Evolutionary conservation across 441 rosid species (phyloP).

Genomic region (Gossypium davidsonii): DNA sequence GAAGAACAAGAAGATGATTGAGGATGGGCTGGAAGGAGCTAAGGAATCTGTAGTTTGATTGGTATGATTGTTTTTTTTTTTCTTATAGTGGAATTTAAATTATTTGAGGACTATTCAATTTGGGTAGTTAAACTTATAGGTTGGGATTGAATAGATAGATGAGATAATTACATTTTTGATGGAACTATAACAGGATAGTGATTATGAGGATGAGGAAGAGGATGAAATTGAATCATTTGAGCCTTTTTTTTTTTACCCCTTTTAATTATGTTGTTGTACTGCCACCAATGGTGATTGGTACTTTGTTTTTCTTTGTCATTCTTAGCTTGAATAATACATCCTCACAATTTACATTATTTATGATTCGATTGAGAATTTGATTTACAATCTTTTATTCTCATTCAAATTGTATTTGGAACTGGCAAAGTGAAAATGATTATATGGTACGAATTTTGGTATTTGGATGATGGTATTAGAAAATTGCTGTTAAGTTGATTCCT

Average conservation of each 20-base stretch:
- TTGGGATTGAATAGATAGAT: slow-evolving; percentile 8
- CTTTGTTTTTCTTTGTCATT: background rate
- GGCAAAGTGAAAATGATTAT: background rate
- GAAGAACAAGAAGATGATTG: slow-evolving; percentile 73
- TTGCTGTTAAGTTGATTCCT: background rate
- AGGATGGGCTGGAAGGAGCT: slow-evolving; percentile 22
- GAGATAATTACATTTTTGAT: slow-evolving; percentile 8
- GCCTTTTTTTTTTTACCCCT: background rate
- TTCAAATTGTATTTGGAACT: background rate
- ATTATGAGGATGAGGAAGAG: slow-evolving; percentile 2
- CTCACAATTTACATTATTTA: background rate
- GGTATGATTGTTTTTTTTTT: slow-evolving; percentile 21
- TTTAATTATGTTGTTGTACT: slow-evolving; percentile 25
- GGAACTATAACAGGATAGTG: background rate
- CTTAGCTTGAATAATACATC: slow-evolving; percentile 12
- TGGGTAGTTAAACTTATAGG: background rate
- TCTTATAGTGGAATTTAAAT: background rate
- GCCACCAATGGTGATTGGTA: slow-evolving; percentile 14
- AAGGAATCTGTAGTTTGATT: slow-evolving; percentile 21
- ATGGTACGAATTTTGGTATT: background rate
- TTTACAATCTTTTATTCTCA: no score
- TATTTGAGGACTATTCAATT: slow-evolving; percentile 7
- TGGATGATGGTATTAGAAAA: background rate
- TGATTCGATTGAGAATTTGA: background rate
- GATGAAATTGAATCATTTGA: slow-evolving; percentile 4